phyloP scores from a whole-genome alignment of 2,329 filamentous ascomycete species.

The Cladophialophora chaetospira region DNA sequence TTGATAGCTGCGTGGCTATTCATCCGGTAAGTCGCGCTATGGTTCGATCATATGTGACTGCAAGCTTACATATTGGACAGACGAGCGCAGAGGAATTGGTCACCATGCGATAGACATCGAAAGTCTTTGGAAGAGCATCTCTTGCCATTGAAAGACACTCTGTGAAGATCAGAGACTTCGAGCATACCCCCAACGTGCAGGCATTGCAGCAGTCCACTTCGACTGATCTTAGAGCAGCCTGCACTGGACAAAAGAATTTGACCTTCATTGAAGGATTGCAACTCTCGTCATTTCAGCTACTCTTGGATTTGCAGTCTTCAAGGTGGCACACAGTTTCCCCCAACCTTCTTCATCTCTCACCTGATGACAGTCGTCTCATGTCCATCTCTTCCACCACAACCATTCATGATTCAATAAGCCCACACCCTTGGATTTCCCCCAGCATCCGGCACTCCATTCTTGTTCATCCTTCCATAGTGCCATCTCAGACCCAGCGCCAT shows the following conservation, averaged over 20 bases:
- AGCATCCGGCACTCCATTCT: conserved; percentile 23
- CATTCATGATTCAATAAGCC: conserved; percentile 6
- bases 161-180: too few relatives aligned
- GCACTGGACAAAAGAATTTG: too few relatives aligned
- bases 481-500: conserved; percentile 18
- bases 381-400: neutral
- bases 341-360: neutral
- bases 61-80: conserved; percentile 19
- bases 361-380: neutral
- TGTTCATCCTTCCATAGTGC: conserved; percentile 29
- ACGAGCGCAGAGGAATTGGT: conserved; percentile 72
- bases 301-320: too few relatives aligned
- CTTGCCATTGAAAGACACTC: too few relatives aligned
- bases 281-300: too few relatives aligned
- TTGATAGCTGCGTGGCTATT: conserved; percentile 74
- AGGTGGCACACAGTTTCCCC: too few relatives aligned
- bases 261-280: too few relatives aligned
- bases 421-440: conserved; percentile 24
- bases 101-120: conserved; percentile 36
- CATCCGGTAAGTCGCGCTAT: conserved; percentile 62
- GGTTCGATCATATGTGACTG: too few relatives aligned
- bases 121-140: too few relatives aligned
- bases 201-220: too few relatives aligned
- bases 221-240: too few relatives aligned
- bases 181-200: too few relatives aligned